phyloP scores from a whole-genome alignment of 345 rosid genomes.

The Carallia brachiata region DNA sequence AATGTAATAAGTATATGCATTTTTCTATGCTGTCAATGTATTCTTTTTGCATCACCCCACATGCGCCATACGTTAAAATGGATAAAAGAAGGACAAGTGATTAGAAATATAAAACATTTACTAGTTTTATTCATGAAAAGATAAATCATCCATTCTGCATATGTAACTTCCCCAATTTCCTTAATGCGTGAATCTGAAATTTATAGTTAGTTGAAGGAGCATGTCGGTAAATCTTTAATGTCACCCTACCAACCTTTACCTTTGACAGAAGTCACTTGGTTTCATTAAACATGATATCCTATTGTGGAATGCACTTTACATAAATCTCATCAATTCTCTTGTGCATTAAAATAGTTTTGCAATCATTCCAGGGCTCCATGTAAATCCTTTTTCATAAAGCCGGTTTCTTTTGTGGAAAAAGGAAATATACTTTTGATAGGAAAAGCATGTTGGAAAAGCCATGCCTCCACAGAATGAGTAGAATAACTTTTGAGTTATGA shows the following conservation, averaged over 20 bases:
- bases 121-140: no score
- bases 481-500: constrained; percentile 13
- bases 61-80: background rate
- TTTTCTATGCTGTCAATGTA: background rate
- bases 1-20: constrained; percentile 10
- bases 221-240: constrained; percentile 10
- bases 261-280: constrained; percentile 26
- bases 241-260: constrained; percentile 18
- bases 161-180: background rate
- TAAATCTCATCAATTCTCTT: constrained; percentile 24
- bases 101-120: no score
- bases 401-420: background rate
- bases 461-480: background rate
- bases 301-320: constrained; percentile 40
- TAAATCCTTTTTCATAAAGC: background rate
- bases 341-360: constrained; percentile 10
- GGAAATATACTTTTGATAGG: background rate
- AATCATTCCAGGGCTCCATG: constrained; percentile 1
- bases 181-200: constrained; percentile 1
- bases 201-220: constrained; percentile 16
- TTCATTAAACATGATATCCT: constrained; percentile 29
- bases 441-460: constrained; percentile 2
- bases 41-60: background rate
- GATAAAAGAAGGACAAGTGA: background rate
- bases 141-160: background rate